Conservation (phyloP, 768 basidiomycete species). For the Lactarius pseudohatsudake region DNA sequence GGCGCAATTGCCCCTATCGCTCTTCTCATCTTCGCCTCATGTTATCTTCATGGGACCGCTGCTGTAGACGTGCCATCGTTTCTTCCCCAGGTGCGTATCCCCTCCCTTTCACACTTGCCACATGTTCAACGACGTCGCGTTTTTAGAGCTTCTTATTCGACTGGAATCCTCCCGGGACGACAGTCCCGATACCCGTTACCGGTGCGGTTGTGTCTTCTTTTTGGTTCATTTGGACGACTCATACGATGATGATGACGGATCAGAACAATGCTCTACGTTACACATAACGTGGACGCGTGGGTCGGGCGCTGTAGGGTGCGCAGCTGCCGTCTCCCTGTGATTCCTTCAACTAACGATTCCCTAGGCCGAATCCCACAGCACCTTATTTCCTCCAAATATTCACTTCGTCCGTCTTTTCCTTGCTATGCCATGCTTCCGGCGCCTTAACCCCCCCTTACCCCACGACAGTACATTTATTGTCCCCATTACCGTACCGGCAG, state of each 20-base stretch:
- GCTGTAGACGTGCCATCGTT: not conserved
- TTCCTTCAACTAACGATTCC: conserved; percentile 7
- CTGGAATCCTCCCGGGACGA: conserved; percentile 34
- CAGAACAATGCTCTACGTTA: conserved; percentile 39
- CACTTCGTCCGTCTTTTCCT: conserved; percentile 49
- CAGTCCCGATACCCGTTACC: conserved; percentile 37
- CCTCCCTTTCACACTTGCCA: not conserved
- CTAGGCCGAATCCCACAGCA: conserved; percentile 53
- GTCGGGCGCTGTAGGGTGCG: conserved; percentile 34
- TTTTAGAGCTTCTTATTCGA: conserved; percentile 37
- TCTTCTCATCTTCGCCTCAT: not conserved
- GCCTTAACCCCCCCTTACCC: not conserved
- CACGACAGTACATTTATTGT: conserved; percentile 45
- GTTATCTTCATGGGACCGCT: not conserved
- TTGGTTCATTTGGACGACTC: not conserved
- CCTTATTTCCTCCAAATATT: conserved; percentile 63
- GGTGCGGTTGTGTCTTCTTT: conserved; percentile 25
- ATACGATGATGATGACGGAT: not conserved
- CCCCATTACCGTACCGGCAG: conserved; percentile 53
- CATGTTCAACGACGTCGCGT: not conserved
- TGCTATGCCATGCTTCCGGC: not conserved
- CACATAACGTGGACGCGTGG: conserved; percentile 35
- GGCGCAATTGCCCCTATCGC: not conserved
- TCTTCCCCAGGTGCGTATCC: conserved; percentile 14
- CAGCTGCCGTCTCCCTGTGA: not conserved